A percentile compares a stretch with the other conserved stretches of the same genome.
Conservation (phyloP, 1,139 yeast species). For the Suhomyces maxii region DNA sequence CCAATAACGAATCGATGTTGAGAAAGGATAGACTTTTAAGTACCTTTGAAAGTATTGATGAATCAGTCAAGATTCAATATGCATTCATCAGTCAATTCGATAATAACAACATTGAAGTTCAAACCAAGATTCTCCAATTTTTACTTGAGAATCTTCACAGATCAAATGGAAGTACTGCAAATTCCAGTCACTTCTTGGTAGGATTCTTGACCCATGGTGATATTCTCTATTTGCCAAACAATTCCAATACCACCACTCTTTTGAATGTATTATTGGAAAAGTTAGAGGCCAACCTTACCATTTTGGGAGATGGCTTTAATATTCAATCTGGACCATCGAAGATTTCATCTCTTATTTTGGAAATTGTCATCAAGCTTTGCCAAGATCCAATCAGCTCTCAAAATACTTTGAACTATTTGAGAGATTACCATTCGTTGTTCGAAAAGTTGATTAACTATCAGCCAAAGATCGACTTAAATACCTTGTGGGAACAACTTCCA, state of each 20-base stretch:
- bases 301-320: conserved; percentile 38
- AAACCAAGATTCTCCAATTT: conserved; percentile 63
- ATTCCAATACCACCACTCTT: conserved; percentile 40
- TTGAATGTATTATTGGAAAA: conserved; percentile 54
- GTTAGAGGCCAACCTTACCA: conserved; percentile 48
- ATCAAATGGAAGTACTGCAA: conserved; percentile 42
- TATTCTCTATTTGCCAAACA: conserved; percentile 19
- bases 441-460: conserved; percentile 53
- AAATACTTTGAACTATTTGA: conserved; percentile 53
- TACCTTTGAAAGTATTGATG: conserved; percentile 72
- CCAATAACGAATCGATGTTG: conserved; percentile 38
- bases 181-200: conserved; percentile 70
- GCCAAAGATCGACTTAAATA: conserved; percentile 49
- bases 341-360: conserved; percentile 57
- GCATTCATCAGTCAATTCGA: conserved; percentile 74
- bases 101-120: conserved; percentile 36
- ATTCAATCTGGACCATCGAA: conserved; percentile 57
- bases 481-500: conserved; percentile 52
- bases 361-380: conserved; percentile 59
- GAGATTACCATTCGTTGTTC: conserved; percentile 48
- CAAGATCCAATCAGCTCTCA: conserved; percentile 55
- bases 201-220: conserved; percentile 57
- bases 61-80: conserved; percentile 64
- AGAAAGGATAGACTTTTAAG: conserved; percentile 68
- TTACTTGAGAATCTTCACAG: conserved; percentile 50